These are phyloP conservation scores for Eucalyptus coolabah DNA, from an alignment of 345 rosid genomes.

Conservation along the genomic window DNA sequence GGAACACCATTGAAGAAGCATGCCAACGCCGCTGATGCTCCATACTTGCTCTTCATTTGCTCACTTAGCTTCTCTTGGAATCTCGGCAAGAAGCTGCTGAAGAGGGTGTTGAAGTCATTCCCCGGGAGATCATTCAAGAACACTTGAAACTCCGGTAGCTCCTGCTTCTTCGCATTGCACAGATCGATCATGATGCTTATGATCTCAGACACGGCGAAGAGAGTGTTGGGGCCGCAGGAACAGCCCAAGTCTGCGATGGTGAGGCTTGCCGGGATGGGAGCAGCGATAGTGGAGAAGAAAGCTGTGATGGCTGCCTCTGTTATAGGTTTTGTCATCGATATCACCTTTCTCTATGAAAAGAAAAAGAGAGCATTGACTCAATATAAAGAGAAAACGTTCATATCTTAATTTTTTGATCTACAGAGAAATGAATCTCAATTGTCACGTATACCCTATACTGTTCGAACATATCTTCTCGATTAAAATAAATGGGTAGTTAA, in stretches of 20 bases:
- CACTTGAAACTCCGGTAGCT: background rate
- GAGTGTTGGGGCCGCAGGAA: constrained; percentile 34
- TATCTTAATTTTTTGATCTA: background rate
- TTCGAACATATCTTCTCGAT: too few species aligned
- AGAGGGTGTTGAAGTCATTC: too few species aligned
- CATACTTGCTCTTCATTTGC: background rate
- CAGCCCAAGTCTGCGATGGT: background rate
- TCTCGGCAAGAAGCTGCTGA: too few species aligned
- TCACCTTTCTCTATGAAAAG: background rate
- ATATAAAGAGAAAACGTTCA: background rate
- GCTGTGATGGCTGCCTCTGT: background rate
- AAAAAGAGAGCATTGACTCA: background rate
- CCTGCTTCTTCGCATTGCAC: background rate
- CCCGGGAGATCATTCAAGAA: too few species aligned
- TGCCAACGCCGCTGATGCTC: background rate
- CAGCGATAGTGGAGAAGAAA: background rate
- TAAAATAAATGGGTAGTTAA: too few species aligned
- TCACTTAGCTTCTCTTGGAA: background rate
- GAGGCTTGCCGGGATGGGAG: background rate
- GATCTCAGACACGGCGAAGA: background rate
- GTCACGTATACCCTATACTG: background rate
- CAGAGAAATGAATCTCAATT: background rate
- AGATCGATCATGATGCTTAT: background rate
- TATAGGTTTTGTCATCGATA: background rate
- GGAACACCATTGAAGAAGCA: constrained; percentile 27